Conservation (phyloP, 129 eudicot species). For the Ambrosia artemisiifolia region DNA sequence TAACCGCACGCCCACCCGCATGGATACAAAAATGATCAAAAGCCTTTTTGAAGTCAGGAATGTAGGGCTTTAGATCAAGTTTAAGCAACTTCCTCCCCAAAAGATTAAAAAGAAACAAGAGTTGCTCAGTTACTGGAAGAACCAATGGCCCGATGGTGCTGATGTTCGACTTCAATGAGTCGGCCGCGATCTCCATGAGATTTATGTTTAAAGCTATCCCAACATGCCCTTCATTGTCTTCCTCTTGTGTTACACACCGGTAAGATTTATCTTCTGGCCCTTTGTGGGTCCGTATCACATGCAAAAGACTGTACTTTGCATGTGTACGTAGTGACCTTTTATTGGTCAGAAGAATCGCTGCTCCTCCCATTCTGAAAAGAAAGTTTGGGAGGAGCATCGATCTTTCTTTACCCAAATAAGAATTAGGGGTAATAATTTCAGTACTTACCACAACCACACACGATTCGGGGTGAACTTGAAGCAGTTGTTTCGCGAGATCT, state of each 20-base stretch:
- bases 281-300: slow-evolving; percentile 58
- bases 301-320: slow-evolving; percentile 55
- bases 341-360: slow-evolving; percentile 66
- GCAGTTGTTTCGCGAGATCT: slow-evolving; percentile 50
- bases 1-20: slow-evolving; percentile 75
- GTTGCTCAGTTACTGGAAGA: slow-evolving; percentile 55
- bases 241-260: slow-evolving; percentile 50
- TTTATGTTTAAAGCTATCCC: slow-evolving; percentile 57
- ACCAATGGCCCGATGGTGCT: slow-evolving; percentile 63
- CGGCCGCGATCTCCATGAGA: slow-evolving; percentile 58
- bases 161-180: slow-evolving; percentile 63
- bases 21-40: slow-evolving; percentile 80
- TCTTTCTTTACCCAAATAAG: slow-evolving; percentile 58
- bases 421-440: slow-evolving; percentile 55
- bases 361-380: slow-evolving; percentile 69
- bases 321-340: slow-evolving; percentile 24
- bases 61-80: slow-evolving; percentile 45
- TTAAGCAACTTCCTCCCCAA: slow-evolving; percentile 44
- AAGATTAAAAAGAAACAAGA: slow-evolving; percentile 40
- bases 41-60: slow-evolving; percentile 70
- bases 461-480: slow-evolving; percentile 57
- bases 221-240: slow-evolving; percentile 49
- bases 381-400: slow-evolving; percentile 71
- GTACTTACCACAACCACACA: slow-evolving; percentile 62
- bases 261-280: slow-evolving; percentile 61